phyloP scores from a whole-genome alignment of 495 filamentous ascomycete genomes.

The Cercophora samala region DNA sequence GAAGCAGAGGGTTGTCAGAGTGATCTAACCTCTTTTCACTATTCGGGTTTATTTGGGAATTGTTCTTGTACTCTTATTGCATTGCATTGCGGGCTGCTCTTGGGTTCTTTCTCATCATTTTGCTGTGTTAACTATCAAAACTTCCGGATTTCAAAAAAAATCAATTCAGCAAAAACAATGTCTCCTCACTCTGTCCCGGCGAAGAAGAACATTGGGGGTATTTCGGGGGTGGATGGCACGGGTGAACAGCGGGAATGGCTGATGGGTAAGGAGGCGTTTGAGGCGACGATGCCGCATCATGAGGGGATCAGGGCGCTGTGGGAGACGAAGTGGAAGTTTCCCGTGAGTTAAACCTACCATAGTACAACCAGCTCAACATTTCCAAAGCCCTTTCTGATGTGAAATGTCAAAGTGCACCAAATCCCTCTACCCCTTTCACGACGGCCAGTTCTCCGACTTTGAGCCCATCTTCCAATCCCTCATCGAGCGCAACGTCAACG shows the following conservation, averaged over 20 bases:
- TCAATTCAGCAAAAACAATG: constrained; percentile 24
- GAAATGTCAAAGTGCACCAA: constrained; percentile 47
- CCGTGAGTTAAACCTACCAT: no score
- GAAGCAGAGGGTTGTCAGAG: constrained; percentile 33
- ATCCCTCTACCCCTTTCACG: constrained; percentile 77
- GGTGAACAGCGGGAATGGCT: constrained; percentile 27
- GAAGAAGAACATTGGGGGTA: background rate
- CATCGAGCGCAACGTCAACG: constrained; percentile 58
- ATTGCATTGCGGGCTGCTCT: background rate
- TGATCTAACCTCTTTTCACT: constrained; percentile 17
- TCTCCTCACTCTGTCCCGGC: constrained; percentile 19
- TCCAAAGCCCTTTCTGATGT: background rate
- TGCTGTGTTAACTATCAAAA: background rate
- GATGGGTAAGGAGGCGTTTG: constrained; percentile 42
- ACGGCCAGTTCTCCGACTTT: constrained; percentile 67
- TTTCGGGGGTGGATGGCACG: background rate
- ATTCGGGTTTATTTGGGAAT: background rate
- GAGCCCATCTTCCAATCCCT: constrained; percentile 65
- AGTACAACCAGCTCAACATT: no score
- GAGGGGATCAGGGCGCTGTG: constrained; percentile 69
- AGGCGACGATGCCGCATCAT: constrained; percentile 57
- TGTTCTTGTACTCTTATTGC: constrained; percentile 10
- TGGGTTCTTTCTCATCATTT: background rate
- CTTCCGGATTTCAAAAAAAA: background rate
- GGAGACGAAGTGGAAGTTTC: constrained; percentile 78